These are phyloP conservation scores for Hypoxylon fragiforme DNA, from an alignment of 495 filamentous ascomycete genomes.

Conservation along the genomic window DNA sequence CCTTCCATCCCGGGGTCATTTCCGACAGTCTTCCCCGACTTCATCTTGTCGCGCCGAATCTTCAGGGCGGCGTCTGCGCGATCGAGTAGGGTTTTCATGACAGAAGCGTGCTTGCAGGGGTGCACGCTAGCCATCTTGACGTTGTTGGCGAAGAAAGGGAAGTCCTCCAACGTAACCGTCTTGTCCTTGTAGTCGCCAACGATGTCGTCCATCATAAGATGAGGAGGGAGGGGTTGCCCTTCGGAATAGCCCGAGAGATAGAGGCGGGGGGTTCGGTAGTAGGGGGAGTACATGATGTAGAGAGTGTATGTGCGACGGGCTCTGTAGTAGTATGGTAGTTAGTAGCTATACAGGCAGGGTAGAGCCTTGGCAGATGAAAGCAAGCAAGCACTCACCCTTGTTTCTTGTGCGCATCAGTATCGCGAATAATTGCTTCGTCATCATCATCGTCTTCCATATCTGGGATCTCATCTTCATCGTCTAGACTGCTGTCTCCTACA, in stretches of 20 bases:
- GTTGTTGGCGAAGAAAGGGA: constrained; percentile 81
- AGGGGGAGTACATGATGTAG: constrained; percentile 96
- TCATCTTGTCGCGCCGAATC: constrained; percentile 79
- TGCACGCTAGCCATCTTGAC: constrained; percentile 97
- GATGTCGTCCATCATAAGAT: constrained; percentile 98
- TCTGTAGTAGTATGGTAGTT: constrained; percentile 46
- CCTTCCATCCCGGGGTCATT: constrained; percentile 58
- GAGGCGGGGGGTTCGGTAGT: constrained; percentile 94
- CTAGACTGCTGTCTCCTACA: constrained; percentile 69
- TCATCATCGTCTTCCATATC: constrained; percentile 99
- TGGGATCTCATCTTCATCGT: constrained; percentile 86
- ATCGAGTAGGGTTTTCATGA: constrained; percentile 98
- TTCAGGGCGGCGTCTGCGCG: constrained; percentile 92
- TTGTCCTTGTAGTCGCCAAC: constrained; percentile 99
- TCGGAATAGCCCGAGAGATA: constrained; percentile 93
- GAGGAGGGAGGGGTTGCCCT: constrained; percentile 81
- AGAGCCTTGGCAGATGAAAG: not conserved
- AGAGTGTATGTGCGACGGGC: constrained; percentile 90
- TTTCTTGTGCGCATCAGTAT: constrained; percentile 61
- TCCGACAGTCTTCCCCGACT: constrained; percentile 49
- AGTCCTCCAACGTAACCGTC: constrained; percentile 97
- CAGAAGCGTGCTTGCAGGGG: constrained; percentile 87
- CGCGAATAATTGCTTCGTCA: constrained; percentile 94
- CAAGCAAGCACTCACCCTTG: constrained; percentile 63
- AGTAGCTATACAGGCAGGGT: not conserved